Base-by-base conservation (phyloP, 1,284 basidiomycete species). In the Ustilago hordei region DNA sequence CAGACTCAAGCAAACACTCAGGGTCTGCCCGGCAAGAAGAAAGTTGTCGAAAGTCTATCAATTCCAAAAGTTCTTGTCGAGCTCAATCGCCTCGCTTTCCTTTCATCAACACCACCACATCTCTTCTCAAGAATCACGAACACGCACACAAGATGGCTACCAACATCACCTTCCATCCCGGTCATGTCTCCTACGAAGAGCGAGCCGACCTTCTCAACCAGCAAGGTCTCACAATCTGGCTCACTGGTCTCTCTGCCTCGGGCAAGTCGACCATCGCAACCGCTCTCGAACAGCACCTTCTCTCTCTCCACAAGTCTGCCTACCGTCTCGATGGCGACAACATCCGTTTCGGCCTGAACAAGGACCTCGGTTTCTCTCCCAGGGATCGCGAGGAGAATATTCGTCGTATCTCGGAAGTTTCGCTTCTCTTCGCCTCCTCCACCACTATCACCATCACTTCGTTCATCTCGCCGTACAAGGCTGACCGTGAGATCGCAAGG, bases 301-400 rank as follows among this genome's bases (percentile, higher is more conserved):
- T 99, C 61, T 93, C 95, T 87, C 89, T 92, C 64, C 90, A 91
- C 72, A 93, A 93, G 82, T 94, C 94, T 81, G 89, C 92, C 48
- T 99, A 97, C 88, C 91, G 96, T 48, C 89, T 99, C 31, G 96
- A 99, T 85, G 96, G 96, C 4, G 96, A 99, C 88, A 99, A 99
- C 87, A 90, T 99, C 72, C 91, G 96, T 65, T 96, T 98, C 84
- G 97, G 97, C 9, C 89, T 99, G 55, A 99, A 99, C 90, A 98
- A 94, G 88, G 96, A 99, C 85, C 91, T 99, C 56, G 95, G 96
- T 1, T 99, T 99, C 85, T 93, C 95, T 81, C 95, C 95, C 84
- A 92, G 92, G 84, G 95, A 95, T 58, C 91, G 96, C 64, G 93
- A 95, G 78, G 96, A 99, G 88, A 99, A 99, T 87, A 98, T 99